These are phyloP conservation scores for Laguncularia racemosa DNA, from an alignment of 345 rosid species.

Conservation along the genomic window DNA sequence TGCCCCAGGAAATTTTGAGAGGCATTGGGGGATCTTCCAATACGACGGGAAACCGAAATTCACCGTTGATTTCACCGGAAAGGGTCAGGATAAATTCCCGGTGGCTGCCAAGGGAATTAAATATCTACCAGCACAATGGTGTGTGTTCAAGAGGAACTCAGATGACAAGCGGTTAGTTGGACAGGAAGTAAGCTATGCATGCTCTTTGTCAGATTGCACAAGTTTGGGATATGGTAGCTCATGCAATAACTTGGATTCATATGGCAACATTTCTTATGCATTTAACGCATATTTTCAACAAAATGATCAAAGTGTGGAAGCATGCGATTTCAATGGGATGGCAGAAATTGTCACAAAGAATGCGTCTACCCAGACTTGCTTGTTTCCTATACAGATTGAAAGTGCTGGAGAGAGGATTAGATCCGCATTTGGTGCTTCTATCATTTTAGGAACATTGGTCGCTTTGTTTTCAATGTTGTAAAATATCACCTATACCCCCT, in stretches of 20 bases:
- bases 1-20: constrained; percentile 65
- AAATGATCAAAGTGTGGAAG: constrained; percentile 40
- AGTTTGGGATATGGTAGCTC: constrained; percentile 26
- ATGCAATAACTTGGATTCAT: constrained; percentile 26
- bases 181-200: constrained; percentile 37
- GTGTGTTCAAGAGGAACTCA: constrained; percentile 26
- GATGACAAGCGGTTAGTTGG: background rate
- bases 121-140: constrained; percentile 58
- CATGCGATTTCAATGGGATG: constrained; percentile 63
- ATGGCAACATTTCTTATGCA: constrained; percentile 47
- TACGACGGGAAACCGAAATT: constrained; percentile 74
- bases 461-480: no score
- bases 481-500: no score
- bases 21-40: constrained; percentile 89
- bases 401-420: constrained; percentile 25
- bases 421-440: background rate
- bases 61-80: constrained; percentile 54
- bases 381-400: constrained; percentile 53
- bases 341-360: constrained; percentile 35
- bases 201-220: constrained; percentile 54
- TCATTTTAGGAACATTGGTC: no score
- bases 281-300: constrained; percentile 69
- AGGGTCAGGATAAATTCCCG: constrained; percentile 36
- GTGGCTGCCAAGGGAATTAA: constrained; percentile 54
- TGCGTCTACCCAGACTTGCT: constrained; percentile 33